Evolutionary conservation across 179 eudicot genomes (phyloP).

Genomic region (Patellifolia procumbens): DNA sequence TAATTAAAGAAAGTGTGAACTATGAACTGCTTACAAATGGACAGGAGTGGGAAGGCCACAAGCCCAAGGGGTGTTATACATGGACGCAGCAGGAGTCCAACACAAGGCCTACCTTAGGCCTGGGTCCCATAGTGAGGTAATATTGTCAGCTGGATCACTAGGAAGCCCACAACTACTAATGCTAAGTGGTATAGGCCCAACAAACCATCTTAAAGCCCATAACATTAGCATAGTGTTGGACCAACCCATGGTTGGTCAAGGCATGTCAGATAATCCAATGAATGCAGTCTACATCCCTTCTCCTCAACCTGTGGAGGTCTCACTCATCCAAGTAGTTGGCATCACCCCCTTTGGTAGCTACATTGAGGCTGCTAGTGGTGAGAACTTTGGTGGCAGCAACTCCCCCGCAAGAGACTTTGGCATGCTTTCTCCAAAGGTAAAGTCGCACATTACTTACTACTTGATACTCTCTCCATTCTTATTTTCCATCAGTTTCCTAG

Average conservation of each 20-base stretch:
- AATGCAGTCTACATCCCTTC: constrained; percentile 84
- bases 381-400: no score
- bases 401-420: no score
- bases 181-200: constrained; percentile 89
- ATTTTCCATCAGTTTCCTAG: no score
- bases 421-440: no score
- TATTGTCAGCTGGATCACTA: constrained; percentile 72
- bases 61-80: constrained; percentile 71
- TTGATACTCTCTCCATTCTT: no score
- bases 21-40: no score
- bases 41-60: constrained; percentile 52
- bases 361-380: no score
- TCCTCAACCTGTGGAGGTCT: constrained; percentile 74
- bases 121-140: constrained; percentile 58
- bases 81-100: constrained; percentile 49
- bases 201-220: constrained; percentile 58
- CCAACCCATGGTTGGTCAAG: constrained; percentile 73
- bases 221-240: constrained; percentile 62
- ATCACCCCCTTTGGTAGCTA: constrained; percentile 72
- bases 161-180: constrained; percentile 91
- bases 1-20: no score
- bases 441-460: no score
- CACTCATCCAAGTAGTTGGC: constrained; percentile 82
- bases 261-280: constrained; percentile 93
- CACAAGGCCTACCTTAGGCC: constrained; percentile 67